A percentile compares a stretch with the other conserved stretches of the same genome.
Conservation (phyloP, 129 eudicot genomes). For the Pseudognaphalium luteoalbum region DNA sequence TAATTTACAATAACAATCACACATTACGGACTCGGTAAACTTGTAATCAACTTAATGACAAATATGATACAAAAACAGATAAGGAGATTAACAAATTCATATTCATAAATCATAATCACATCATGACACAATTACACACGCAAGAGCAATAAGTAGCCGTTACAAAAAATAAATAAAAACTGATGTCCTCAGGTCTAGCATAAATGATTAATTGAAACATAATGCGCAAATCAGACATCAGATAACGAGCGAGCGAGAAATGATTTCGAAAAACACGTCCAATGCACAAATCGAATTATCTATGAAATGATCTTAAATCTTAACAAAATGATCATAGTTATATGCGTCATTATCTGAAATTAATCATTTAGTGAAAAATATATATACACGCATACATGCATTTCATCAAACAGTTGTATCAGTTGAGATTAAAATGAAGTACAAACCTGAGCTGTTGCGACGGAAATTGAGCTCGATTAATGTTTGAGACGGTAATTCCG, state of each 20-base stretch:
- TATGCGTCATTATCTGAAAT: not conserved
- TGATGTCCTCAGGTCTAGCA: too few relatives aligned
- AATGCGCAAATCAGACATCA: too few relatives aligned
- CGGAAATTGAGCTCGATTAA: not conserved
- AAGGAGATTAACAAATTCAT: not conserved
- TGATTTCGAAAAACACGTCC: too few relatives aligned
- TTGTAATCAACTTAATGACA: not conserved
- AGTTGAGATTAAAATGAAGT: slow-evolving; percentile 4
- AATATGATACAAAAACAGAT: slow-evolving; percentile 5
- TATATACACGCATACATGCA: slow-evolving; percentile 20
- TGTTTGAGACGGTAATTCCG: not conserved
- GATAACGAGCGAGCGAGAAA: too few relatives aligned
- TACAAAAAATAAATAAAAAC: too few relatives aligned
- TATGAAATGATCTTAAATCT: not conserved
- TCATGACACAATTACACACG: too few relatives aligned
- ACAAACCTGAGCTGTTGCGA: slow-evolving; percentile 26
- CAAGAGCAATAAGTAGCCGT: too few relatives aligned
- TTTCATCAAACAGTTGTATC: slow-evolving; percentile 25
- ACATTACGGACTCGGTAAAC: not conserved
- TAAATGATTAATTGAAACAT: too few relatives aligned
- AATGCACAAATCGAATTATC: slow-evolving; percentile 12
- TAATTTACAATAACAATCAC: not conserved
- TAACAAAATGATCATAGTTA: not conserved
- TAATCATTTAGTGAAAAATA: too few relatives aligned
- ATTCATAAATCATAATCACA: not conserved